A percentile compares a stretch with the other conserved stretches of the same genome.
Evolutionary conservation across 192 early-diverging fungal genomes (phyloP).

Genomic region (Gonapodya sp.): DNA sequence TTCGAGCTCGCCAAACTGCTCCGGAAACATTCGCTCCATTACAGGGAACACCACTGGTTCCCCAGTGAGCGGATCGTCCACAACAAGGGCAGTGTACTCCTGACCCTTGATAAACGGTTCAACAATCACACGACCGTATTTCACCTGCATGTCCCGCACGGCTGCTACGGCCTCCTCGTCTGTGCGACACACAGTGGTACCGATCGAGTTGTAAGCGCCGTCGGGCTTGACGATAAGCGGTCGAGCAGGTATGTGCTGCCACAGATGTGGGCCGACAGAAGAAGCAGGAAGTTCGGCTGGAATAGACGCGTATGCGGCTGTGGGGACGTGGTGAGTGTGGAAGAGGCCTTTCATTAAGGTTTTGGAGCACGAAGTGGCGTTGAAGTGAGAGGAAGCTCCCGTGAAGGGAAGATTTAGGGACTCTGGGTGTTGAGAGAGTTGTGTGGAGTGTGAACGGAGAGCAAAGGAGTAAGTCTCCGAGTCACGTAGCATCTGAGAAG

Average conservation of each 20-base stretch:
- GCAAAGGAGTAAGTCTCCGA: no score
- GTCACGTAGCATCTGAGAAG: not conserved
- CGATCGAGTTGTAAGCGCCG: not conserved
- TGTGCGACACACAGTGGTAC: not conserved
- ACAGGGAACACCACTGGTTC: not conserved
- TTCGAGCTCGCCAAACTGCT: not conserved
- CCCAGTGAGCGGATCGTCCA: not conserved
- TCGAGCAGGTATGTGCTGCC: not conserved
- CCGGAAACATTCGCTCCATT: not conserved
- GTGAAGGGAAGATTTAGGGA: not conserved
- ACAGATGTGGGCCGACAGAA: not conserved
- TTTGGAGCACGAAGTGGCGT: not conserved
- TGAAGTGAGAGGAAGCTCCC: not conserved
- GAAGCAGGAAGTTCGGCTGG: not conserved
- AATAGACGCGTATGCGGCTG: not conserved
- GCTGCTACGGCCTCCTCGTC: not conserved
- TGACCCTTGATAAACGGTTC: not conserved
- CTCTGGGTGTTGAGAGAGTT: not conserved
- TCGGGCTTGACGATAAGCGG: not conserved
- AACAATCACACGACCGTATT: not conserved
- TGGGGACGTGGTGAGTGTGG: not conserved
- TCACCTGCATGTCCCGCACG: not conserved
- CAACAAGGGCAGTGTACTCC: not conserved
- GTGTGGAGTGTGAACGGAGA: no score
- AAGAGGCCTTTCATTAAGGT: not conserved